Evolutionary conservation across 78 protist species (phyloP).

Genomic region (slime mould (Dictyostelium discoideum)): DNA sequence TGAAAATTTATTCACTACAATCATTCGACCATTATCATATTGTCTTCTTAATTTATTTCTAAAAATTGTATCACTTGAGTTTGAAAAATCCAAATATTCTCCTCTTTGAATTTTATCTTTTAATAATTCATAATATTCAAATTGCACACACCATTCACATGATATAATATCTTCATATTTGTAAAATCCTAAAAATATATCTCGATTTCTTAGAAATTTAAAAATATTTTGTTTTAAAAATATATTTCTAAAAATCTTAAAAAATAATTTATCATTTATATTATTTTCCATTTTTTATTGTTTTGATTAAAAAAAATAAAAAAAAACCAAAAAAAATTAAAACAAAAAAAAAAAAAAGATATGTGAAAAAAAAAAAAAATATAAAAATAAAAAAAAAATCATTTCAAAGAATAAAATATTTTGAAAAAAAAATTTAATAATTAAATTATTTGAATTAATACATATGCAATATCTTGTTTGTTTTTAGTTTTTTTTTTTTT

Average conservation of each 20-base stretch:
- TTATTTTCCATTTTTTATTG: not conserved
- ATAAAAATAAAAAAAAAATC: no score
- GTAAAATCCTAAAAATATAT: not conserved
- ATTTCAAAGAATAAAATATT: no score
- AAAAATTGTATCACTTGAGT: not conserved
- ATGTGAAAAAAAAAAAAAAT: no score
- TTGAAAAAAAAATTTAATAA: no score
- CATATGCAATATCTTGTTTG: no score
- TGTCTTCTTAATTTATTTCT: not conserved
- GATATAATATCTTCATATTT: not conserved
- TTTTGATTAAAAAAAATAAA: not conserved
- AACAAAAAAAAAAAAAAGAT: no score
- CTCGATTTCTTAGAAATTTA: not conserved
- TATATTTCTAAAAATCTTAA: not conserved
- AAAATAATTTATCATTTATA: not conserved
- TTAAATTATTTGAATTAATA: no score
- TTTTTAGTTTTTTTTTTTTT: no score
- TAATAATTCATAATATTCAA: not conserved
- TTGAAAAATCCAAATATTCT: not conserved
- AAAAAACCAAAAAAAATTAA: no score
- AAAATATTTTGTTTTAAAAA: not conserved
- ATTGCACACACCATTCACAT: not conserved
- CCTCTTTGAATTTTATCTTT: not conserved
- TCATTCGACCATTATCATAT: not conserved
- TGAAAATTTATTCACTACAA: not conserved